Evolutionary conservation across 1,139 yeast genomes (phyloP), one percentile per base, ranked within the genome.

Genomic region (Pichia sp.): DNA sequence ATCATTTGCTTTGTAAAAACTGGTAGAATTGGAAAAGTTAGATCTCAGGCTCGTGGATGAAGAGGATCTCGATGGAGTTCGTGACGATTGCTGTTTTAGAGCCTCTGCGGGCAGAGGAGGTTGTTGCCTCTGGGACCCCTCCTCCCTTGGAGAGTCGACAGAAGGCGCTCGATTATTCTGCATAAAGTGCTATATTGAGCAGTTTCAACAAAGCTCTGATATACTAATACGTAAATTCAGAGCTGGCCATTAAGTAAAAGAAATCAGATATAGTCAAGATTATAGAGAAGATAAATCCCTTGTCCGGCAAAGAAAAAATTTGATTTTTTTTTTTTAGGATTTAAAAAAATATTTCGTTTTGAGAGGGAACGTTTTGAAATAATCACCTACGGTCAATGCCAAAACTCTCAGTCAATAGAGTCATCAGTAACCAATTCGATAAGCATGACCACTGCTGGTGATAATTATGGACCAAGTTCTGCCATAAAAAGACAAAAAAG

Each of bases 401-500:
- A n/a, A n/a, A n/a, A n/a, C n/a, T n/a, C n/a, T n/a, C n/a, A n/a
- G n/a, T n/a, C n/a, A n/a, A n/a, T n/a, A n/a, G n/a, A n/a, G n/a
- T 25, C 8, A 25, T 25, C 28, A 25, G 9, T 9, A 25, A 25
- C 8, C 28, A 9, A 25, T 9, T 25, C 28, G 6, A 25, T 6
- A 25, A 34, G n/a, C 18, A 48, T 21, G 34, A 48, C n/a, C 9
- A 42, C 13, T 23, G 7, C n/a, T 18, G 42, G 26, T n/a, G 18
- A 34, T 13, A 16, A 34, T 7, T 10, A 23, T 8, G 75, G 30
- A 68, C 23, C 34, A 10, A 7, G n/a, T 16, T 41, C 13, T n/a
- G 42, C 42, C 25, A 16, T 45, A n/a, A 48, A 50, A 39, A 52
- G 49, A 55, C 53, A 53, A 46, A 56, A 57, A 46, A 59, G 61